Evolutionary conservation across 2,329 filamentous ascomycete species (phyloP).

Genomic region (Trichoderma oligosporum): DNA sequence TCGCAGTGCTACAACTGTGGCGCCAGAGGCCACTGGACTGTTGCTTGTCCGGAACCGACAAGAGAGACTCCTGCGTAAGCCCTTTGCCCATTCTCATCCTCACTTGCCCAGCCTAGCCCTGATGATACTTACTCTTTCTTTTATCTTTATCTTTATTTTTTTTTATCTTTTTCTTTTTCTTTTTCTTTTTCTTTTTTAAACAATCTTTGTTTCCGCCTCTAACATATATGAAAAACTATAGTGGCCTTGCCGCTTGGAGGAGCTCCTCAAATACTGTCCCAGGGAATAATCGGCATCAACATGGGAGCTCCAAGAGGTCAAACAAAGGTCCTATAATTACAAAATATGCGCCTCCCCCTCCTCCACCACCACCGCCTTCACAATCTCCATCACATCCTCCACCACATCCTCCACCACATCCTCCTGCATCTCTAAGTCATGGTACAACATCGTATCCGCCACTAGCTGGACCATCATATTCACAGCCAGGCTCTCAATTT

Average conservation of each 20-base stretch:
- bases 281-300: slow-evolving; percentile 29
- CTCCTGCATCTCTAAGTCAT: slow-evolving; percentile 16
- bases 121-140: background rate
- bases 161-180: background rate
- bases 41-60: slow-evolving; percentile 51
- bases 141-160: background rate
- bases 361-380: background rate
- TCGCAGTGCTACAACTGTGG: slow-evolving; percentile 54
- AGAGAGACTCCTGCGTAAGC: slow-evolving; percentile 50
- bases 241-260: slow-evolving; percentile 38
- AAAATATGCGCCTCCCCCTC: slow-evolving; percentile 33
- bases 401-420: slow-evolving; percentile 17
- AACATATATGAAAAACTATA: slow-evolving; percentile 23
- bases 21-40: slow-evolving; percentile 47
- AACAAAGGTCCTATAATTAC: slow-evolving; percentile 37
- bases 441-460: slow-evolving; percentile 25
- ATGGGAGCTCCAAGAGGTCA: slow-evolving; percentile 31
- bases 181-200: no score
- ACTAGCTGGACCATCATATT: slow-evolving; percentile 27
- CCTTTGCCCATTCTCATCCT: background rate
- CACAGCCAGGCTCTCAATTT: slow-evolving; percentile 26
- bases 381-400: slow-evolving; percentile 24
- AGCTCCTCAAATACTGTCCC: slow-evolving; percentile 30
- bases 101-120: background rate
- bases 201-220: no score